Evolutionary conservation across 1,139 yeast species (phyloP).

Genomic region (Pichia sp.): DNA sequence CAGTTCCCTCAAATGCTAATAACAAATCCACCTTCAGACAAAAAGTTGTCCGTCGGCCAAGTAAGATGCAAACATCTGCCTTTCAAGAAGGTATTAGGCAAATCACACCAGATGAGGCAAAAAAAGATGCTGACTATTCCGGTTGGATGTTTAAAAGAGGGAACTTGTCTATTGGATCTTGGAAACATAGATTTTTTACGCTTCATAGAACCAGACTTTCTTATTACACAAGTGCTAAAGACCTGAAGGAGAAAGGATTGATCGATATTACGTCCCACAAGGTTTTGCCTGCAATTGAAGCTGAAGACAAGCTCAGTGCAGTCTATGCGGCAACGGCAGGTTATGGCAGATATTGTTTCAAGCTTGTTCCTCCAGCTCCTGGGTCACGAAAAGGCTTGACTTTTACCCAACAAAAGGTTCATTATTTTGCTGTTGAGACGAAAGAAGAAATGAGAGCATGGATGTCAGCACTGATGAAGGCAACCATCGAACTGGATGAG

Average conservation of each 20-base stretch:
- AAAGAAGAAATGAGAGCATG: slow-evolving; percentile 90
- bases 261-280: slow-evolving; percentile 95
- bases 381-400: slow-evolving; percentile 94
- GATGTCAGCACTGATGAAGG: slow-evolving; percentile 93
- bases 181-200: slow-evolving; percentile 88
- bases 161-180: slow-evolving; percentile 74
- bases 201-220: slow-evolving; percentile 91
- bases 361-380: slow-evolving; percentile 94
- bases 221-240: slow-evolving; percentile 76
- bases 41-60: slow-evolving; percentile 9
- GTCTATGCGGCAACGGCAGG: slow-evolving; percentile 91
- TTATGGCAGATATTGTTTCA: slow-evolving; percentile 87
- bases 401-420: slow-evolving; percentile 93
- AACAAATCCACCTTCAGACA: slow-evolving; percentile 19
- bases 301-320: slow-evolving; percentile 72
- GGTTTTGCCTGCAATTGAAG: slow-evolving; percentile 70
- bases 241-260: slow-evolving; percentile 81
- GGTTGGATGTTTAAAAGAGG: slow-evolving; percentile 98
- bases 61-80: slow-evolving; percentile 72
- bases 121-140: slow-evolving; percentile 66
- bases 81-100: slow-evolving; percentile 86
- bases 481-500: slow-evolving; percentile 94
- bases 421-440: slow-evolving; percentile 91
- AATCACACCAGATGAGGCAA: slow-evolving; percentile 74
- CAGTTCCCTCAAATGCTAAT: neutral